These are phyloP conservation scores for Elymus sibiricus DNA, from an alignment of 176 grass and related monocot species.

Conservation along the genomic window DNA sequence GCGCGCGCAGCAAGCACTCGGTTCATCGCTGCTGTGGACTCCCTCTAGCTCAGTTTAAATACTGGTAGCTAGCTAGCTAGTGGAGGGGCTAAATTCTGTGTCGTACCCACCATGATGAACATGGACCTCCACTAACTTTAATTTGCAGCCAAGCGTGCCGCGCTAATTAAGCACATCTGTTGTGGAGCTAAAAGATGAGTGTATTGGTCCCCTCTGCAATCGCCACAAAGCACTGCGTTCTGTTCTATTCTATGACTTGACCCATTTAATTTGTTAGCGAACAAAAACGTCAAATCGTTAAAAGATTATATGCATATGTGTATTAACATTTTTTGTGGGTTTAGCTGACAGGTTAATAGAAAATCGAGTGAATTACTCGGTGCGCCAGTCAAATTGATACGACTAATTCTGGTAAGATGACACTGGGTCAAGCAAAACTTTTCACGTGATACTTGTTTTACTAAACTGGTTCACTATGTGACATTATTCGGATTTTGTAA, in stretches of 20 bases:
- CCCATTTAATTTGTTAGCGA: background rate
- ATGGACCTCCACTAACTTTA: background rate
- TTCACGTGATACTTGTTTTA: no score
- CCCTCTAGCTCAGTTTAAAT: background rate
- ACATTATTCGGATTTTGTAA: no score
- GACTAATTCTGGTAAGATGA: no score
- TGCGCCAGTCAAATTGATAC: no score
- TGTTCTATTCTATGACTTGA: background rate
- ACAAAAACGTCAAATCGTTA: background rate
- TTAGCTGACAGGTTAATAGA: no score
- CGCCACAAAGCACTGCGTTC: background rate
- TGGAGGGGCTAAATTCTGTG: background rate
- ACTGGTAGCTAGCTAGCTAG: constrained; percentile 2
- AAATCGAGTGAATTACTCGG: no score
- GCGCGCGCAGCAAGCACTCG: background rate
- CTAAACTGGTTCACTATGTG: no score
- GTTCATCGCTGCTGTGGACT: background rate
- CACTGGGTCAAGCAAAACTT: no score
- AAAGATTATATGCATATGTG: background rate
- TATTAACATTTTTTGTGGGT: no score
- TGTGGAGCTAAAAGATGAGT: background rate
- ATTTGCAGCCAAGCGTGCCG: background rate
- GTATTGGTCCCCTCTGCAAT: background rate
- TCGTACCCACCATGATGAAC: background rate
- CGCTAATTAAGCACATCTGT: background rate